Percentiles rank a stretch among this genome's conserved stretches.
Evolutionary conservation across 2,329 filamentous ascomycete species (phyloP).

Genomic region (Colletotrichum salicis): DNA sequence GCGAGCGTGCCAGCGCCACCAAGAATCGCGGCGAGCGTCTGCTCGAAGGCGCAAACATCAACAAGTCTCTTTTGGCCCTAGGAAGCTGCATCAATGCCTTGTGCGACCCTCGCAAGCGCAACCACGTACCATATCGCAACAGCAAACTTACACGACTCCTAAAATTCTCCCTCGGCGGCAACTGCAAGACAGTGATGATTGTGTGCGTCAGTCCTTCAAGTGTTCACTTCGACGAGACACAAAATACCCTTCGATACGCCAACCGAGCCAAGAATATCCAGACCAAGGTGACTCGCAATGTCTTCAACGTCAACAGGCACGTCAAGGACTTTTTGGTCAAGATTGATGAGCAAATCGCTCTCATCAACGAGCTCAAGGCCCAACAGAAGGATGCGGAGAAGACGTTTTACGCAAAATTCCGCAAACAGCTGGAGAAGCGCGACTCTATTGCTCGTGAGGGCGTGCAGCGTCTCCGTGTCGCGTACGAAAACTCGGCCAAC

Average conservation of each 20-base stretch:
- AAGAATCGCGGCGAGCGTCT: slow-evolving; percentile 95
- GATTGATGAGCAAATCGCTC: slow-evolving; percentile 97
- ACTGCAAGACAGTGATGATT: slow-evolving; percentile 99
- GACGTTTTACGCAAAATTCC: slow-evolving; percentile 86
- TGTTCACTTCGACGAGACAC: slow-evolving; percentile 96
- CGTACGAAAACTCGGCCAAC: slow-evolving; percentile 81
- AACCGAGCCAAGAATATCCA: slow-evolving; percentile 99
- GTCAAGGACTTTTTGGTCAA: slow-evolving; percentile 99
- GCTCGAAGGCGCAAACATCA: slow-evolving; percentile 97
- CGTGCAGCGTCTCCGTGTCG: slow-evolving; percentile 79
- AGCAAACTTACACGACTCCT: slow-evolving; percentile 95
- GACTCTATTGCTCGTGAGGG: slow-evolving; percentile 81
- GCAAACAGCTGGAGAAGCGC: slow-evolving; percentile 88
- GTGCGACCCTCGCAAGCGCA: slow-evolving; percentile 89
- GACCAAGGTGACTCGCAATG: slow-evolving; percentile 98
- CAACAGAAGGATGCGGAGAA: slow-evolving; percentile 91
- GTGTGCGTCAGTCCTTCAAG: slow-evolving; percentile 98
- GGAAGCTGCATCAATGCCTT: slow-evolving; percentile 98
- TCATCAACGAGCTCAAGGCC: slow-evolving; percentile 94
- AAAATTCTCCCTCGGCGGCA: slow-evolving; percentile 96
- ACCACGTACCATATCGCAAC: slow-evolving; percentile 97
- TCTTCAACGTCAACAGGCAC: slow-evolving; percentile 98
- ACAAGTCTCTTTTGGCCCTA: slow-evolving; percentile 94
- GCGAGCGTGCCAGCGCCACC: slow-evolving; percentile 93
- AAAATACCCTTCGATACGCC: slow-evolving; percentile 96